These are phyloP conservation scores for Rhizophagus sp. DNA, from an alignment of 192 early-diverging fungal genomes.

Conservation along the genomic window DNA sequence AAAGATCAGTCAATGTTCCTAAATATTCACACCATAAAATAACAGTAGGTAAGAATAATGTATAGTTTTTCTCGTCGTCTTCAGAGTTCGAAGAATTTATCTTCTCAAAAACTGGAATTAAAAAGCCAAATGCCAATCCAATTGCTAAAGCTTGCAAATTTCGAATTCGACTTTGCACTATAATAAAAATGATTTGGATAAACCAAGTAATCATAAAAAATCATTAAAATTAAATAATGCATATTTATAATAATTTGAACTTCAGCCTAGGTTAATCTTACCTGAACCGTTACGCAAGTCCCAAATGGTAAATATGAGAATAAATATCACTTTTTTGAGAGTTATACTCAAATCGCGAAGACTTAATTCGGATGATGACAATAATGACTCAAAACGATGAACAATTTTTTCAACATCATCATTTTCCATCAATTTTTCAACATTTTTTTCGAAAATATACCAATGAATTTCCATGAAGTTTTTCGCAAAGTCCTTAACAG, in stretches of 20 bases:
- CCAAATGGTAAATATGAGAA: slow-evolving; percentile 29
- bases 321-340: slow-evolving; percentile 26
- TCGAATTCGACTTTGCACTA: slow-evolving; percentile 14
- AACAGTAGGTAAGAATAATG: slow-evolving; percentile 1
- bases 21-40: slow-evolving; percentile 26
- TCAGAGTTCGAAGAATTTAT: background rate
- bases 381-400: background rate
- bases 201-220: no score
- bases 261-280: background rate
- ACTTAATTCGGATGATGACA: background rate
- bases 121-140: slow-evolving; percentile 19
- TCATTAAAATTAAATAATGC: background rate
- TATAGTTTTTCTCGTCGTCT: background rate
- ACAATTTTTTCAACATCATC: background rate
- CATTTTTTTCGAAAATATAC: slow-evolving; percentile 19
- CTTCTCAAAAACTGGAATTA: slow-evolving; percentile 2
- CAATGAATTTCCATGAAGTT: slow-evolving; percentile 15
- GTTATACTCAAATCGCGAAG: background rate
- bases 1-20: slow-evolving; percentile 1
- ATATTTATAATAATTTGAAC: background rate
- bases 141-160: background rate
- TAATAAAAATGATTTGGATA: background rate
- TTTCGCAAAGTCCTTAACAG: background rate
- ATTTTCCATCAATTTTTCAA: slow-evolving; percentile 8
- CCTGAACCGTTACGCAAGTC: slow-evolving; percentile 19